These are phyloP conservation scores for Arthromyces matolae DNA, from an alignment of 768 basidiomycete species.

Conservation along the genomic window DNA sequence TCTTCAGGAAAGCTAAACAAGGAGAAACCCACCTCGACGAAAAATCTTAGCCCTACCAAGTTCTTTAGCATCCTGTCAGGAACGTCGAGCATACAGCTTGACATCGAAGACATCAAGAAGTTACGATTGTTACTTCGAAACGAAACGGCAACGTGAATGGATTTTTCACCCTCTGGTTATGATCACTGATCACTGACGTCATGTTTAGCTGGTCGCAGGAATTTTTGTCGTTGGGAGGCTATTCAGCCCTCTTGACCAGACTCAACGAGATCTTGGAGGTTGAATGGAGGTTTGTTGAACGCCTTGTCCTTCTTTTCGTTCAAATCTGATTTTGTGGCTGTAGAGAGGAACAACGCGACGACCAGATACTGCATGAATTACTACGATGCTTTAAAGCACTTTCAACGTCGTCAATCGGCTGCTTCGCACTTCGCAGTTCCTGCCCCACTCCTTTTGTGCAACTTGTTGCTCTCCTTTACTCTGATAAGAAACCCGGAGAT, in stretches of 20 bases:
- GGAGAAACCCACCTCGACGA: slow-evolving; percentile 46
- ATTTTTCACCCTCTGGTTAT: not conserved
- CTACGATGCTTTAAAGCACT: slow-evolving; percentile 93
- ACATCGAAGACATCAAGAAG: slow-evolving; percentile 86
- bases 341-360: slow-evolving; percentile 97
- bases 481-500: slow-evolving; percentile 98
- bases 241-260: slow-evolving; percentile 75
- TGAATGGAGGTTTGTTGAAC: slow-evolving; percentile 82
- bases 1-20: slow-evolving; percentile 39
- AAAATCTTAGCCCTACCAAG: slow-evolving; percentile 58
- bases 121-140: slow-evolving; percentile 83
- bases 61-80: slow-evolving; percentile 66
- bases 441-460: slow-evolving; percentile 87
- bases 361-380: slow-evolving; percentile 88
- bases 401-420: slow-evolving; percentile 85
- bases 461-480: slow-evolving; percentile 81
- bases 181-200: not conserved
- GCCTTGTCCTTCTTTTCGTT: not conserved
- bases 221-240: slow-evolving; percentile 82
- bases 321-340: not conserved
- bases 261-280: slow-evolving; percentile 90
- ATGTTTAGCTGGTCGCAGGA: slow-evolving; percentile 78
- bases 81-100: slow-evolving; percentile 70
- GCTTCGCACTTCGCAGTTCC: slow-evolving; percentile 83
- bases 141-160: slow-evolving; percentile 75